phyloP scores from a whole-genome alignment of 2,329 filamentous ascomycete species.

The Fusarium lateritium region DNA sequence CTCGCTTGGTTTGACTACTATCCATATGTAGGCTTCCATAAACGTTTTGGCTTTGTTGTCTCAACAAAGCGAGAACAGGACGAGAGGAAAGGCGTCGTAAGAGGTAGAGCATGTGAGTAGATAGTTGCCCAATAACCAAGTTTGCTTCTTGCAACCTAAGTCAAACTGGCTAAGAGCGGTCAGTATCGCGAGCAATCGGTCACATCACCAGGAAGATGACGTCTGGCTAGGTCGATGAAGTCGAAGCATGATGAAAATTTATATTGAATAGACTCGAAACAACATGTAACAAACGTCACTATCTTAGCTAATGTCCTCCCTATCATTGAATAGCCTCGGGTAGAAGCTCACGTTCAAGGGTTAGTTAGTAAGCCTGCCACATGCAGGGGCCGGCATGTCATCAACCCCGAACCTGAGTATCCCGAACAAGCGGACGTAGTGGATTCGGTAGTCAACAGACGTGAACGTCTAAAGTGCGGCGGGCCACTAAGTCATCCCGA shows the following conservation, averaged over 20 bases:
- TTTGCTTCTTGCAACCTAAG: conserved; percentile 2
- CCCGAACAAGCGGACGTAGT: conserved; percentile 23
- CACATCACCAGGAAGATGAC: neutral
- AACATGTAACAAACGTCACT: conserved; percentile 1
- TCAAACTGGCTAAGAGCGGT: neutral
- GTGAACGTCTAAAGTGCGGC: conserved; percentile 13
- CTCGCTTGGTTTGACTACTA: conserved; percentile 14
- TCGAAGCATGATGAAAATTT: neutral
- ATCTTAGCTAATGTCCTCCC: neutral
- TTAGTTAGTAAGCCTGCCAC: conserved; percentile 6
- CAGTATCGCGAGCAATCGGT: neutral
- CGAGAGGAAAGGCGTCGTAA: conserved; percentile 23
- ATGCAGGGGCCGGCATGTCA: conserved; percentile 37
- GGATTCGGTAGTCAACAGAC: conserved; percentile 33
- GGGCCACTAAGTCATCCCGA: conserved; percentile 9
- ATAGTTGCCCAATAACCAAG: neutral
- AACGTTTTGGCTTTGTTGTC: conserved; percentile 38
- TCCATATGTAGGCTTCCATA: conserved; percentile 21
- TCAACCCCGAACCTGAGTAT: conserved; percentile 22
- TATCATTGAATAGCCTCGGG: neutral
- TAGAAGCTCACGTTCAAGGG: conserved; percentile 5
- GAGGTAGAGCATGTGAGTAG: neutral
- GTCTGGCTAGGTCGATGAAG: neutral
- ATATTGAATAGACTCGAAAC: neutral
- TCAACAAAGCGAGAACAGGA: conserved; percentile 28